These are phyloP conservation scores for Asterionellopsis glacialis DNA, from an alignment of 108 stramenopile species.

Conservation along the genomic window DNA sequence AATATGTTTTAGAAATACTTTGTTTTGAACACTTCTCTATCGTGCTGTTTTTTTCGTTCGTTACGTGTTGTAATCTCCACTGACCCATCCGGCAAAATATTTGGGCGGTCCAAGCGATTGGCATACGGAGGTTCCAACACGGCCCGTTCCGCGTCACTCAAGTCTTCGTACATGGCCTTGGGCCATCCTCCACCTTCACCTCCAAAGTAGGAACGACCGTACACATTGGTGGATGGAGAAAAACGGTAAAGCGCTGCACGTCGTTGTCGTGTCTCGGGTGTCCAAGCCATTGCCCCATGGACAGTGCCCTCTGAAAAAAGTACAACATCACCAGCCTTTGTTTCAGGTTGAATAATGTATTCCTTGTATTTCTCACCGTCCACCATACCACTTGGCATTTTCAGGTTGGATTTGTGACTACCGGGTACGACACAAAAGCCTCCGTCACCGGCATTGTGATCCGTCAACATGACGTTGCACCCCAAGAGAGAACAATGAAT, in stretches of 20 bases:
- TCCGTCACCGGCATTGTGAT: conserved; percentile 82
- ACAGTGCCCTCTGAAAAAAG: conserved; percentile 89
- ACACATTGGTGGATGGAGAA: conserved; percentile 73
- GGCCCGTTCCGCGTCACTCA: conserved; percentile 74
- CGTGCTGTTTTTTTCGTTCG: conserved; percentile 79
- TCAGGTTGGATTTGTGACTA: conserved; percentile 88
- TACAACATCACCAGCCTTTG: conserved; percentile 91
- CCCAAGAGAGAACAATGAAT: conserved; percentile 72
- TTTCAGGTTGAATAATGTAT: conserved; percentile 80
- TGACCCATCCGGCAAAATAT: conserved; percentile 56
- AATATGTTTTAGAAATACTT: conserved; percentile 68
- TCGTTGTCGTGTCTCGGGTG: conserved; percentile 40
- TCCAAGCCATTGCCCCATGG: conserved; percentile 89
- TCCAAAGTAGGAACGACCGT: conserved; percentile 86
- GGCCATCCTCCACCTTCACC: conserved; percentile 78
- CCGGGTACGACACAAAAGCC: conserved; percentile 92
- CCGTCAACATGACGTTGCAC: conserved; percentile 77
- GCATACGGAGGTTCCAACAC: conserved; percentile 90
- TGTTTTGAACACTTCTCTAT: conserved; percentile 80
- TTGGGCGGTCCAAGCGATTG: conserved; percentile 80
- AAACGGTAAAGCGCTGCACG: conserved; percentile 84
- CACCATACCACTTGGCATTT: conserved; percentile 83
- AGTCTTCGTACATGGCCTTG: conserved; percentile 60
- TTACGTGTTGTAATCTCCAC: conserved; percentile 64
- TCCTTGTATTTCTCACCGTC: conserved; percentile 71